Percentiles rank a stretch among this genome's conserved stretches.
Conservation (phyloP, 345 rosid genomes). For the Gossypioides kirkii region DNA sequence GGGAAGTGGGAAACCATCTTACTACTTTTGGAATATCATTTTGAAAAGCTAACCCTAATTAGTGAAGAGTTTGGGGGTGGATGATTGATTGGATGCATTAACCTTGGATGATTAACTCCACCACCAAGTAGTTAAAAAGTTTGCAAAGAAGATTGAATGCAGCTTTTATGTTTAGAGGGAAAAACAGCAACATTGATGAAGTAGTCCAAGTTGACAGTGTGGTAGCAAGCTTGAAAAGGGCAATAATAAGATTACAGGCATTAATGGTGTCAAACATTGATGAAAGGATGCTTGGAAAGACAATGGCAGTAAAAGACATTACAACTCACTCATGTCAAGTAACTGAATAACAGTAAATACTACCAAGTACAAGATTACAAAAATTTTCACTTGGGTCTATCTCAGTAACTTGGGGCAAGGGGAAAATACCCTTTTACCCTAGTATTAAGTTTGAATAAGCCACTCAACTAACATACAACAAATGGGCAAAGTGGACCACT, state of each 20-base stretch:
- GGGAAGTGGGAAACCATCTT: not conserved
- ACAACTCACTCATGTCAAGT: not conserved
- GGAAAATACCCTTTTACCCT: not conserved
- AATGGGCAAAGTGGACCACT: not conserved
- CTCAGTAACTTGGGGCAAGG: not conserved
- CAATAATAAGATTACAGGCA: not conserved
- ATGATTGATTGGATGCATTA: too few relatives aligned
- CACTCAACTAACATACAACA: not conserved
- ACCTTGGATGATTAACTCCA: too few relatives aligned
- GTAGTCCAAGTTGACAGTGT: not conserved
- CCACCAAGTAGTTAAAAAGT: too few relatives aligned
- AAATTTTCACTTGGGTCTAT: not conserved
- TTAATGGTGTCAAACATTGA: constrained; percentile 1
- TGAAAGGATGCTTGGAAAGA: not conserved
- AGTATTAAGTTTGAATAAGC: not conserved
- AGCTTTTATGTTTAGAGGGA: not conserved
- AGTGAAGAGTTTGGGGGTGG: too few relatives aligned
- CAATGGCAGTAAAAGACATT: not conserved
- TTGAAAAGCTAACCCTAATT: too few relatives aligned
- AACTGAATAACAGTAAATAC: not conserved
- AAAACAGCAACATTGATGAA: not conserved
- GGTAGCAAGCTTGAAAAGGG: not conserved
- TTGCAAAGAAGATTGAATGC: too few relatives aligned
- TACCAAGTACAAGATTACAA: too few relatives aligned
- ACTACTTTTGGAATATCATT: too few relatives aligned